Evolutionary conservation across 2,329 filamentous ascomycete genomes (phyloP).

Genomic region (Aspergillus luchuensis): DNA sequence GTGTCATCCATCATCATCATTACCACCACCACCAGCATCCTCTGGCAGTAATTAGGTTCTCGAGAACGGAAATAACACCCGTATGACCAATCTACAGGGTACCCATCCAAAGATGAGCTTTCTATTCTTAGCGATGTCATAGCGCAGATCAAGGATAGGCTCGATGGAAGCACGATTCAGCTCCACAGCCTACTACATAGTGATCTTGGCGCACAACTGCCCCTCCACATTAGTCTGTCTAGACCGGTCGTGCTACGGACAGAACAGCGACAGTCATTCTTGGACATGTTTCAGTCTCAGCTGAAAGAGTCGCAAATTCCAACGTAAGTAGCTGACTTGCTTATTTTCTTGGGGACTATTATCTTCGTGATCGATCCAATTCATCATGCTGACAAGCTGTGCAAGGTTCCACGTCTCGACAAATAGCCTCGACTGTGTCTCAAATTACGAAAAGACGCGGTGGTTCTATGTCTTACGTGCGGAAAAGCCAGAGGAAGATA

Average conservation of each 20-base stretch:
- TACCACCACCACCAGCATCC: too few species aligned
- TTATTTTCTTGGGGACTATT: background rate
- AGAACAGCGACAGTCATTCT: slow-evolving; percentile 69
- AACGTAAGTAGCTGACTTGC: slow-evolving; percentile 42
- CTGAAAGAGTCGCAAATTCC: slow-evolving; percentile 47
- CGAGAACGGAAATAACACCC: slow-evolving; percentile 17
- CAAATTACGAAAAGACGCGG: slow-evolving; percentile 67
- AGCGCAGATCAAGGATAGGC: slow-evolving; percentile 35
- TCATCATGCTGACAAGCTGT: slow-evolving; percentile 4
- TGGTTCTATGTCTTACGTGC: slow-evolving; percentile 83
- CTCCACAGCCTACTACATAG: slow-evolving; percentile 73
- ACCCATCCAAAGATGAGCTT: slow-evolving; percentile 42
- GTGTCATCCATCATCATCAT: background rate
- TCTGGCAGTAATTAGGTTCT: background rate
- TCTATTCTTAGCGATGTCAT: slow-evolving; percentile 35
- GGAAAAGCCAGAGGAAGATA: slow-evolving; percentile 49
- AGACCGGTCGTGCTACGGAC: slow-evolving; percentile 74
- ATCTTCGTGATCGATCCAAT: background rate
- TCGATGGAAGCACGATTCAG: slow-evolving; percentile 41
- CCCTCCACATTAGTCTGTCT: slow-evolving; percentile 89
- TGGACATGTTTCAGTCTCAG: slow-evolving; percentile 54
- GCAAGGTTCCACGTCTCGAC: slow-evolving; percentile 54
- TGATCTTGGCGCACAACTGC: slow-evolving; percentile 74
- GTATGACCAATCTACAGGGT: slow-evolving; percentile 34
- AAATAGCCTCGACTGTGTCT: slow-evolving; percentile 62